phyloP scores from a whole-genome alignment of 805 yeast genomes.

The Candida andamanensis region DNA sequence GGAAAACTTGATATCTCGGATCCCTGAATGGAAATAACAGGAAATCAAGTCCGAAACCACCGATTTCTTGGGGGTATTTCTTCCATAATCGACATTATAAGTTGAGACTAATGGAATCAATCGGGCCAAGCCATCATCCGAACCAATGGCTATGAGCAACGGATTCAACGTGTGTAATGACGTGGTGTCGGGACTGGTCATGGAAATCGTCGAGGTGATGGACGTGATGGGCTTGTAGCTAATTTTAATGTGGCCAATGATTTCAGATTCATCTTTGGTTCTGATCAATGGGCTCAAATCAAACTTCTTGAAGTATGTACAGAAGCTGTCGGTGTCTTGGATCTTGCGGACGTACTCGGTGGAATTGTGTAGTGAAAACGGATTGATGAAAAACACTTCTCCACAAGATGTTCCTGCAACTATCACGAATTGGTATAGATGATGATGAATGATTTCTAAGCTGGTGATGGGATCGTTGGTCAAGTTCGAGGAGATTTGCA shows the following conservation, averaged over 20 bases:
- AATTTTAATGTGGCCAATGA: constrained; percentile 58
- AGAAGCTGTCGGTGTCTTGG: constrained; percentile 23
- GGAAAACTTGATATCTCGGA: constrained; percentile 45
- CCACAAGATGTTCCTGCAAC: constrained; percentile 64
- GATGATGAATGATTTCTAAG: constrained; percentile 21
- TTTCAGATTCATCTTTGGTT: constrained; percentile 5
- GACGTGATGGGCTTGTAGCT: constrained; percentile 54
- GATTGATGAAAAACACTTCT: constrained; percentile 46
- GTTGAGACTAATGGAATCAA: constrained; percentile 47
- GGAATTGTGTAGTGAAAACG: constrained; percentile 10
- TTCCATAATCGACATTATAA: constrained; percentile 22
- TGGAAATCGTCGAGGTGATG: constrained; percentile 28
- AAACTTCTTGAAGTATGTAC: constrained; percentile 32
- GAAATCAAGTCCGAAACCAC: constrained; percentile 50
- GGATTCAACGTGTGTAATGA: constrained; percentile 31
- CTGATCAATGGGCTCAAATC: constrained; percentile 27
- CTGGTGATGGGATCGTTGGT: constrained; percentile 17
- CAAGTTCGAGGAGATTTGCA: constrained; percentile 8
- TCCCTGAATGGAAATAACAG: constrained; percentile 60
- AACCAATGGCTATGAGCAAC: constrained; percentile 44
- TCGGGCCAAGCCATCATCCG: constrained; percentile 62
- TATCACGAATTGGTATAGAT: constrained; percentile 41
- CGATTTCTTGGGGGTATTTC: constrained; percentile 16
- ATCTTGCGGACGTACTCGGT: constrained; percentile 14
- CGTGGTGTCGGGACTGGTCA: constrained; percentile 4